These are phyloP conservation scores for Nakataea oryzae DNA, from an alignment of 2,329 filamentous ascomycete species.

Conservation along the genomic window DNA sequence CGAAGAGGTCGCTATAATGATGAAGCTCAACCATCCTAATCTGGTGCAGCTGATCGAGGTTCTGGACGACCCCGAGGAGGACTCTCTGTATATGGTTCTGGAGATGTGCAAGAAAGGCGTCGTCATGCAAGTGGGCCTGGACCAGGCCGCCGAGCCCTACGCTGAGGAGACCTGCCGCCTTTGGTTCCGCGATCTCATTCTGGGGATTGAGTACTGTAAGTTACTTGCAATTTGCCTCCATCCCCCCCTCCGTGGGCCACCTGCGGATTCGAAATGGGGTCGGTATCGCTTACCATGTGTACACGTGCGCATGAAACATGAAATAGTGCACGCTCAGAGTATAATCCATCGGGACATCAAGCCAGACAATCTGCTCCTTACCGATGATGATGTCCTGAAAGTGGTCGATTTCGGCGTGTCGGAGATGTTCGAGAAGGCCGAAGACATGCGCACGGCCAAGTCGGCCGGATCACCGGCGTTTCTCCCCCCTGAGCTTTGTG, in stretches of 20 bases:
- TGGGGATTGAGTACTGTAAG: constrained; percentile 87
- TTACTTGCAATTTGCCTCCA: constrained; percentile 12
- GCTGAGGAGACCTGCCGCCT: constrained; percentile 69
- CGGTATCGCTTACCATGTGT: not conserved
- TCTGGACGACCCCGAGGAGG: constrained; percentile 87
- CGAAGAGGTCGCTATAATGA: constrained; percentile 98
- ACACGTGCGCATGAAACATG: not conserved
- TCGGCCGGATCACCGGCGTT: constrained; percentile 93
- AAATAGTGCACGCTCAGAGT: constrained; percentile 76
- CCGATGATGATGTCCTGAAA: constrained; percentile 86
- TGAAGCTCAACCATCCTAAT: constrained; percentile 91
- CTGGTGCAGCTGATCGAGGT: constrained; percentile 91
- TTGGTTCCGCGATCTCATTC: constrained; percentile 90
- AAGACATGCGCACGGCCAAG: constrained; percentile 84
- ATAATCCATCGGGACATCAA: constrained; percentile 97
- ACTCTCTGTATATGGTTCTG: constrained; percentile 96
- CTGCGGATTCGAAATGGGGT: not conserved
- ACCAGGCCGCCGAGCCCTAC: constrained; percentile 73
- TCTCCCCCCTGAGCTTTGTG: constrained; percentile 84
- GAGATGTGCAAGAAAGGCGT: constrained; percentile 99
- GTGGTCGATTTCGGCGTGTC: constrained; percentile 98
- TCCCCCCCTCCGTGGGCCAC: no score
- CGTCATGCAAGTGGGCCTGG: constrained; percentile 90
- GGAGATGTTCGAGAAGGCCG: constrained; percentile 85
- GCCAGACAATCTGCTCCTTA: constrained; percentile 88